Conservation (phyloP, 2,329 filamentous ascomycete genomes). For the Aspergillus fumigatiaffinis region DNA sequence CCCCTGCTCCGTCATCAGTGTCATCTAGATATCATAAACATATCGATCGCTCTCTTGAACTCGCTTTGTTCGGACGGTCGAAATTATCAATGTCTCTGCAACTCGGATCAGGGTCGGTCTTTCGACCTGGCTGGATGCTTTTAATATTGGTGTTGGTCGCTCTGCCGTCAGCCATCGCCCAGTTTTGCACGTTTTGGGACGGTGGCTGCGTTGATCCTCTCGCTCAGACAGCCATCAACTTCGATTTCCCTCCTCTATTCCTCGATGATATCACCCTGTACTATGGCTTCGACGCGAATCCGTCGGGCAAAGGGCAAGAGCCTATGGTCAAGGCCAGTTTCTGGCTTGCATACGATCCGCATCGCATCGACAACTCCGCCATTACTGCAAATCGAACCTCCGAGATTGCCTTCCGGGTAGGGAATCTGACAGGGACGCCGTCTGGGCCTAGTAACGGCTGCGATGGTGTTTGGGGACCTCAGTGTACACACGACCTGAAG, state of each 20-base stretch:
- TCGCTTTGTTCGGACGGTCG: slow-evolving; percentile 2
- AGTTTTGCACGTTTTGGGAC: slow-evolving; percentile 35
- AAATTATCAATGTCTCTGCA: slow-evolving; percentile 17
- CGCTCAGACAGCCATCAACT: slow-evolving; percentile 33
- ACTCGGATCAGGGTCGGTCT: slow-evolving; percentile 7
- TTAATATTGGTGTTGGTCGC: slow-evolving; percentile 18
- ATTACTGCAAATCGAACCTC: slow-evolving; percentile 33
- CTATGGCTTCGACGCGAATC: slow-evolving; percentile 33
- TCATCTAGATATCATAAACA: slow-evolving; percentile 20
- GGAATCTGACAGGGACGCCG: slow-evolving; percentile 34
- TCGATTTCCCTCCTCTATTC: slow-evolving; percentile 34
- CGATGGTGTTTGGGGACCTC: slow-evolving; percentile 33
- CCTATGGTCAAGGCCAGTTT: slow-evolving; percentile 36
- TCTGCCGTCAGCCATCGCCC: slow-evolving; percentile 20
- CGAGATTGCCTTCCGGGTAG: slow-evolving; percentile 34
- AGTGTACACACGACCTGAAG: slow-evolving; percentile 32
- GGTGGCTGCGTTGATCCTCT: slow-evolving; percentile 34
- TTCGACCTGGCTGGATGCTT: slow-evolving; percentile 15
- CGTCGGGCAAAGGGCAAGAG: slow-evolving; percentile 26
- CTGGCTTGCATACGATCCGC: slow-evolving; percentile 33
- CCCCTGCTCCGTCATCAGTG: slow-evolving; percentile 10
- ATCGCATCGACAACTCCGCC: slow-evolving; percentile 22
- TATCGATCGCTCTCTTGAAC: slow-evolving; percentile 19
- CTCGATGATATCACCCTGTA: slow-evolving; percentile 29
- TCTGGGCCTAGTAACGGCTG: slow-evolving; percentile 34